Conservation (phyloP, 768 basidiomycete species). For the Suillus tomentosus region DNA sequence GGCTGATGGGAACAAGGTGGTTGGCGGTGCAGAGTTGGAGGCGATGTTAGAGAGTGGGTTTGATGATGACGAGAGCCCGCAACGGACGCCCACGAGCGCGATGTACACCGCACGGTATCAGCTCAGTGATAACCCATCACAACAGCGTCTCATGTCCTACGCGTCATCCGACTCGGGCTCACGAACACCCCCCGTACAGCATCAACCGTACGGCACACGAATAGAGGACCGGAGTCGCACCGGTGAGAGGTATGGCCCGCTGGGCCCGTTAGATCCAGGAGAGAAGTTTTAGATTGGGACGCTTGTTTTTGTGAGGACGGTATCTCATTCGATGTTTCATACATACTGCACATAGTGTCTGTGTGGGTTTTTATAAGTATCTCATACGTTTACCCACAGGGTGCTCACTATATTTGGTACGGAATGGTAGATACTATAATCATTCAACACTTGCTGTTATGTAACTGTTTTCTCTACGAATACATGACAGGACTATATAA, state of each 20-base stretch:
- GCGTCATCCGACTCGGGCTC: constrained; percentile 43
- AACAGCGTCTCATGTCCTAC: constrained; percentile 45
- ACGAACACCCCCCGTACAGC: constrained; percentile 32
- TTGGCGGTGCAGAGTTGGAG: constrained; percentile 79
- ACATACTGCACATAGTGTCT: constrained; percentile 33
- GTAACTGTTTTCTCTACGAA: background rate
- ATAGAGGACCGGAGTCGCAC: constrained; percentile 41
- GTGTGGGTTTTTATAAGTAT: constrained; percentile 27
- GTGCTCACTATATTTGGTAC: constrained; percentile 3
- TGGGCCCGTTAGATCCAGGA: constrained; percentile 64
- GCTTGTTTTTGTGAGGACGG: constrained; percentile 18
- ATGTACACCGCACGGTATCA: constrained; percentile 60
- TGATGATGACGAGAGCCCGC: constrained; percentile 64
- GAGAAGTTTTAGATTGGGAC: constrained; percentile 44
- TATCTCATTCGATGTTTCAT: constrained; percentile 22
- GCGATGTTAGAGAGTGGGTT: constrained; percentile 93
- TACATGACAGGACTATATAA: background rate
- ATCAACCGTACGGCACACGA: constrained; percentile 37
- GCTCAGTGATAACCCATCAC: constrained; percentile 54
- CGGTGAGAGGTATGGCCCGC: constrained; percentile 46
- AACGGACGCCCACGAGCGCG: constrained; percentile 32
- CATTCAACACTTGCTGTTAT: background rate
- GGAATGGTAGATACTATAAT: constrained; percentile 5
- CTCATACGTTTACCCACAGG: constrained; percentile 7
- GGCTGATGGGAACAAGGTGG: constrained; percentile 37